Conservation (phyloP, 441 rosid species). For the Sinapis alba region DNA sequence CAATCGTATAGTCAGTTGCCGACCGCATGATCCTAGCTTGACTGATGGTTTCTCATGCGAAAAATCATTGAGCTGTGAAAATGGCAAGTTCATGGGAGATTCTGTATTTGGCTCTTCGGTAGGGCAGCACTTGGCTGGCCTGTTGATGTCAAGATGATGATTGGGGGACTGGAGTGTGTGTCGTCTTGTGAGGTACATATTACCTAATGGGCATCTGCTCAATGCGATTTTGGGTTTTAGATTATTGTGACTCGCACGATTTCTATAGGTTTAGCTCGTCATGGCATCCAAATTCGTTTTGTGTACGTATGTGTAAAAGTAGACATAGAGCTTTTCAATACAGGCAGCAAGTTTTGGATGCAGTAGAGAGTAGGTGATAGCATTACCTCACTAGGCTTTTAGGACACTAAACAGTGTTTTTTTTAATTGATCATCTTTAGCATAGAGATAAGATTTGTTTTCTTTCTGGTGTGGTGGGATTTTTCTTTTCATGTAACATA, state of each 20-base stretch:
- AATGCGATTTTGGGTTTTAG: slow-evolving; percentile 43
- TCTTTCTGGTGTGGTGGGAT: slow-evolving; percentile 27
- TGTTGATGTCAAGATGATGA: slow-evolving; percentile 69
- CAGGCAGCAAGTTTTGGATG: slow-evolving; percentile 53
- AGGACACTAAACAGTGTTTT: slow-evolving; percentile 30
- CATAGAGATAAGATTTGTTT: slow-evolving; percentile 23
- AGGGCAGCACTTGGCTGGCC: slow-evolving; percentile 48
- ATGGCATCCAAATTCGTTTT: slow-evolving; percentile 37
- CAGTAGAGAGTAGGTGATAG: slow-evolving; percentile 35
- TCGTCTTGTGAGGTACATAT: slow-evolving; percentile 38
- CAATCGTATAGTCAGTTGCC: slow-evolving; percentile 43
- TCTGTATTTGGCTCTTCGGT: slow-evolving; percentile 53
- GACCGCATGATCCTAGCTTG: slow-evolving; percentile 40
- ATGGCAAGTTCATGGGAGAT: slow-evolving; percentile 64
- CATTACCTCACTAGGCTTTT: slow-evolving; percentile 38
- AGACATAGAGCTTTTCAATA: slow-evolving; percentile 26
- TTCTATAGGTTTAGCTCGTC: slow-evolving; percentile 13
- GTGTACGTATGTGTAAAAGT: slow-evolving; percentile 34
- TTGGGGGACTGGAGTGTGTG: slow-evolving; percentile 10
- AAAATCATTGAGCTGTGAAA: slow-evolving; percentile 56
- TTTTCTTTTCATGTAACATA: slow-evolving; percentile 23
- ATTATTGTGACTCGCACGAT: slow-evolving; percentile 12
- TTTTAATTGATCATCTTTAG: slow-evolving; percentile 14
- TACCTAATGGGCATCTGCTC: slow-evolving; percentile 38
- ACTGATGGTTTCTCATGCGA: slow-evolving; percentile 18